Evolutionary conservation across 192 early-diverging fungal genomes (phyloP).

Genomic region (Rhizophagus prolifer): DNA sequence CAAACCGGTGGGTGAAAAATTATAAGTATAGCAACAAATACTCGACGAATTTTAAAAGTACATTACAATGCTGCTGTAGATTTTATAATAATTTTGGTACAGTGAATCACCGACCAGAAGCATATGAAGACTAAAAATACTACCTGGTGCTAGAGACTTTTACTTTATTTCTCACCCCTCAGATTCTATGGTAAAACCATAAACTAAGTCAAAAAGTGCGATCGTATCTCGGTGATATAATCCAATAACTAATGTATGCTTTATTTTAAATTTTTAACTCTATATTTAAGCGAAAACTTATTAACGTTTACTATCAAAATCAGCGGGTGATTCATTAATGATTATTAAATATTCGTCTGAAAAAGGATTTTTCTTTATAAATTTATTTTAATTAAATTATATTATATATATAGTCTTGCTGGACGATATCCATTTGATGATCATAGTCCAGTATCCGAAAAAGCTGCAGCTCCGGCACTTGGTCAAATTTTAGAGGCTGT

Average conservation of each 20-base stretch:
- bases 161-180: too few species aligned
- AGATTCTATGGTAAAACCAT: too few species aligned
- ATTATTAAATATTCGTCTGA: too few species aligned
- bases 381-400: neutral
- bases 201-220: too few species aligned
- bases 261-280: too few species aligned
- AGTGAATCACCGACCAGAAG: too few species aligned
- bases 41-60: neutral
- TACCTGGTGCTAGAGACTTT: neutral
- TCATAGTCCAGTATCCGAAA: neutral
- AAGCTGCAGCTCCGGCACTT: neutral
- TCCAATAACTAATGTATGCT: too few species aligned
- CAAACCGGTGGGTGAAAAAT: neutral
- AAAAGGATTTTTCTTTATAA: neutral
- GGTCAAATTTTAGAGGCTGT: too few species aligned
- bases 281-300: too few species aligned
- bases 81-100: neutral
- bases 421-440: slow-evolving; percentile 26
- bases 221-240: too few species aligned
- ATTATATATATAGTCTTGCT: neutral
- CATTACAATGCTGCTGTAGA: neutral
- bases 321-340: too few species aligned
- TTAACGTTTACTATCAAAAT: too few species aligned
- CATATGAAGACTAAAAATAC: neutral
- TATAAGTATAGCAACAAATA: neutral